Percentiles rank a stretch among this genome's conserved stretches.
Conservation (phyloP, 1,284 basidiomycete species). For the Cutaneotrichosporon dermatis region DNA sequence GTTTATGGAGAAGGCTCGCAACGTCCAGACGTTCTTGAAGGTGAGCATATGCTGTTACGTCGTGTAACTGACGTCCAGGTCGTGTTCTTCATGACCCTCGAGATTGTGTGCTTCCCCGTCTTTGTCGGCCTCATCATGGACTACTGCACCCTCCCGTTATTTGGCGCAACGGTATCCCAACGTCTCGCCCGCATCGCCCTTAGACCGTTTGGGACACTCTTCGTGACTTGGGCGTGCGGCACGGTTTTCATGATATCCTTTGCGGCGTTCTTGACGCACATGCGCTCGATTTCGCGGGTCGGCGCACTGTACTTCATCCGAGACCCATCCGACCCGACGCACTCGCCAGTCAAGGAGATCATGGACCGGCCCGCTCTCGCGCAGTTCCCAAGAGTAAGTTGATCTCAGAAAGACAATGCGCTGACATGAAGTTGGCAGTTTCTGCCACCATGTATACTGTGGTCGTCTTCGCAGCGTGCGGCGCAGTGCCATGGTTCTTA, state of each 20-base stretch:
- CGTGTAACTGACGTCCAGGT: slow-evolving; percentile 20
- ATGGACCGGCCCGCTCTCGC: slow-evolving; percentile 60
- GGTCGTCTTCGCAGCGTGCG: slow-evolving; percentile 60
- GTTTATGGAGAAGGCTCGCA: slow-evolving; percentile 13
- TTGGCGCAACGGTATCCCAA: slow-evolving; percentile 59
- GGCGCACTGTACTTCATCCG: slow-evolving; percentile 95
- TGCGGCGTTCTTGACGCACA: slow-evolving; percentile 67
- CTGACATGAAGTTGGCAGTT: slow-evolving; percentile 65
- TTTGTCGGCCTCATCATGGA: slow-evolving; percentile 84
- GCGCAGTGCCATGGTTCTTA: slow-evolving; percentile 14
- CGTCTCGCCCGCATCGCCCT: slow-evolving; percentile 57
- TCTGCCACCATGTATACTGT: slow-evolving; percentile 83
- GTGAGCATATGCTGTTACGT: too few species aligned
- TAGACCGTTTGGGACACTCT: slow-evolving; percentile 66
- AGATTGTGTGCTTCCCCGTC: slow-evolving; percentile 83
- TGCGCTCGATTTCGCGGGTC: slow-evolving; percentile 60
- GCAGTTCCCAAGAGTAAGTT: slow-evolving; percentile 3
- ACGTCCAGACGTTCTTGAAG: slow-evolving; percentile 17
- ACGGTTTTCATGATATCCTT: slow-evolving; percentile 84
- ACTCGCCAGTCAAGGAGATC: slow-evolving; percentile 80
- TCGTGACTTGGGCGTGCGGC: slow-evolving; percentile 88
- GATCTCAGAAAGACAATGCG: too few species aligned
- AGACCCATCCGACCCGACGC: slow-evolving; percentile 81
- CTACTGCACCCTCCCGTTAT: slow-evolving; percentile 74
- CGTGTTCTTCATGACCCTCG: slow-evolving; percentile 75